Conservation (phyloP, 257 asterid species). For the Solanum verrucosum region DNA sequence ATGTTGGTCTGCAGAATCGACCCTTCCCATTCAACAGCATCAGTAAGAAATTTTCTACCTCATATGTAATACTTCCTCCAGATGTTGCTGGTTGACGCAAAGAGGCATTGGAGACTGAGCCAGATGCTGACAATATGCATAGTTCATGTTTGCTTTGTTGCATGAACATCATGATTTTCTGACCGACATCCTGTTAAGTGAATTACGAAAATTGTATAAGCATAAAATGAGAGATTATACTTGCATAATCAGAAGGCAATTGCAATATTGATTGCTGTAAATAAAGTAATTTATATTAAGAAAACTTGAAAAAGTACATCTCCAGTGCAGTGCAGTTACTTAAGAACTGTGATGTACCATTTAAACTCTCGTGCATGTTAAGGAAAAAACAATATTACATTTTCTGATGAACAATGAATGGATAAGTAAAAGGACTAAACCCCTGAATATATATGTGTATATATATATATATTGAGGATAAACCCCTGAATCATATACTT, state of each 20-base stretch:
- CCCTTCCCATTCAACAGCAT: neutral
- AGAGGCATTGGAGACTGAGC: conserved; percentile 50
- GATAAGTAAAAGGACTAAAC: neutral
- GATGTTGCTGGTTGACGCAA: conserved; percentile 56
- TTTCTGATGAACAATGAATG: neutral
- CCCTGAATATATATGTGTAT: neutral
- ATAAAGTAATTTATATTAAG: neutral
- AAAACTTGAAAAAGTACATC: neutral
- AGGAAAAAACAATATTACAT: neutral
- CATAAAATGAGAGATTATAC: neutral
- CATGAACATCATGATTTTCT: conserved; percentile 44
- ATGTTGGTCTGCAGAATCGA: neutral
- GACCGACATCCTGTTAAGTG: conserved; percentile 39
- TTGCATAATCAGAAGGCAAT: neutral
- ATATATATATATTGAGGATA: neutral
- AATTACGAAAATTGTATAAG: conserved; percentile 1
- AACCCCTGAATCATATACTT: neutral
- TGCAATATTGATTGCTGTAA: neutral
- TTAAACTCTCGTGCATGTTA: neutral
- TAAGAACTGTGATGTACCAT: neutral
- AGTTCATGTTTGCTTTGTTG: conserved; percentile 46
- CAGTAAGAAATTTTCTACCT: conserved; percentile 23
- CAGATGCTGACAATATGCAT: conserved; percentile 54
- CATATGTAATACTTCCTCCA: conserved; percentile 47
- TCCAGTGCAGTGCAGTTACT: neutral